Conservation (phyloP, 108 stramenopile genomes). For the Seminavis robusta region DNA sequence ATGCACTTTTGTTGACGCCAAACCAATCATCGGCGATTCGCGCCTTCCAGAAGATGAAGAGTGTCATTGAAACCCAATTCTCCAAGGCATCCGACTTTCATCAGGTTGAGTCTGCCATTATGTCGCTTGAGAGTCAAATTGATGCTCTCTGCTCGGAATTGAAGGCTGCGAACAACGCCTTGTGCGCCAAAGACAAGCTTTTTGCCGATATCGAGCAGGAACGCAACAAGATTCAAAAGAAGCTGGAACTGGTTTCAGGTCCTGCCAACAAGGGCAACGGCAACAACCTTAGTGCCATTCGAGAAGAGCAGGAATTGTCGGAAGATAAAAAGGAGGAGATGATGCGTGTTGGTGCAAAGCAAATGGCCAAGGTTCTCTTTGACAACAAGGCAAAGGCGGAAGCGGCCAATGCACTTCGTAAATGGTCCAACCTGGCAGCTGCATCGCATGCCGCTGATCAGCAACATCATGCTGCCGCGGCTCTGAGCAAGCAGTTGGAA, state of each 20-base stretch:
- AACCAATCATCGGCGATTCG: slow-evolving; percentile 1
- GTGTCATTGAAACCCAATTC: background rate
- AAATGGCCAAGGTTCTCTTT: background rate
- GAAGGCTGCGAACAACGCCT: slow-evolving; percentile 8
- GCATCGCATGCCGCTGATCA: slow-evolving; percentile 2
- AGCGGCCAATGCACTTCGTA: background rate
- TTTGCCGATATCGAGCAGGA: slow-evolving; percentile 11
- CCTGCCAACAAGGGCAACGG: slow-evolving; percentile 5
- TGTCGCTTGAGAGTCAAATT: slow-evolving; percentile 4
- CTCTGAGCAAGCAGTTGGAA: slow-evolving; percentile 13
- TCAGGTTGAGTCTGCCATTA: background rate
- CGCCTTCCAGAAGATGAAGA: slow-evolving; percentile 2
- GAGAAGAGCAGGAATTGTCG: background rate
- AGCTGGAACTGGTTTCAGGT: background rate
- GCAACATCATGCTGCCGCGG: slow-evolving; percentile 5
- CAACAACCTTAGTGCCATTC: background rate
- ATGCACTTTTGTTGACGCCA: background rate
- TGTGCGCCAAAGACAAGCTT: slow-evolving; percentile 6
- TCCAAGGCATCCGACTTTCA: background rate
- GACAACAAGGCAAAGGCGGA: background rate
- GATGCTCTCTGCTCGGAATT: background rate
- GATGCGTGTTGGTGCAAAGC: background rate
- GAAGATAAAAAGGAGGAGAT: background rate
- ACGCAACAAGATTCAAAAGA: background rate
- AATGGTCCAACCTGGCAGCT: background rate